Evolutionary conservation across 2,329 filamentous ascomycete genomes (phyloP).

Genomic region (Xylaria sp.): DNA sequence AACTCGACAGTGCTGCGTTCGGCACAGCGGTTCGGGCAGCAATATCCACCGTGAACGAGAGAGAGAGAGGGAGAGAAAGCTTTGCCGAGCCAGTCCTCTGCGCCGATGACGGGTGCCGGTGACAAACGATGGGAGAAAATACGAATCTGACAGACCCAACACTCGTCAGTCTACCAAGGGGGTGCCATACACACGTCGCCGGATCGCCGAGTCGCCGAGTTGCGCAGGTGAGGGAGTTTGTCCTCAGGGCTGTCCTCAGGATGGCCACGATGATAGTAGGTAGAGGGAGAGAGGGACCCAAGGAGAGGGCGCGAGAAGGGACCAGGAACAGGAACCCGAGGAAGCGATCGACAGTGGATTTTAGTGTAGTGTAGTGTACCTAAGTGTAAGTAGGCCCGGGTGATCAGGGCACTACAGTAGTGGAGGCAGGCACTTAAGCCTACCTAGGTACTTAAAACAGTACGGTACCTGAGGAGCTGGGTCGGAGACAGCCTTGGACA

Average conservation of each 20-base stretch:
- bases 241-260: background rate
- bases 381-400: too few species aligned
- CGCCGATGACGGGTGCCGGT: conserved; percentile 1
- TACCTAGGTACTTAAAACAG: background rate
- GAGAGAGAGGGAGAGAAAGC: background rate
- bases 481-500: conserved; percentile 4
- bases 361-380: conserved; percentile 5
- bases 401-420: conserved; percentile 5
- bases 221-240: conserved; percentile 11
- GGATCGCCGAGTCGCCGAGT: background rate
- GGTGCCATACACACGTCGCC: background rate
- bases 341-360: conserved; percentile 16
- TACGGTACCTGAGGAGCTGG: background rate
- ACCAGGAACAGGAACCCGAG: background rate
- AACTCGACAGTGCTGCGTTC: conserved; percentile 7
- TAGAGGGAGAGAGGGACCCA: conserved; percentile 5
- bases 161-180: background rate
- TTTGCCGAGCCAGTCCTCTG: background rate
- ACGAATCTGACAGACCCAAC: background rate
- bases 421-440: background rate
- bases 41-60: conserved; percentile 10
- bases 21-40: conserved; percentile 12
- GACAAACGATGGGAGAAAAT: background rate
- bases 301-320: conserved; percentile 14
- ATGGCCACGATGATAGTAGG: background rate